Base-by-base conservation (phyloP, 192 early-diverging fungal genomes). In the Endogone sp. region DNA sequence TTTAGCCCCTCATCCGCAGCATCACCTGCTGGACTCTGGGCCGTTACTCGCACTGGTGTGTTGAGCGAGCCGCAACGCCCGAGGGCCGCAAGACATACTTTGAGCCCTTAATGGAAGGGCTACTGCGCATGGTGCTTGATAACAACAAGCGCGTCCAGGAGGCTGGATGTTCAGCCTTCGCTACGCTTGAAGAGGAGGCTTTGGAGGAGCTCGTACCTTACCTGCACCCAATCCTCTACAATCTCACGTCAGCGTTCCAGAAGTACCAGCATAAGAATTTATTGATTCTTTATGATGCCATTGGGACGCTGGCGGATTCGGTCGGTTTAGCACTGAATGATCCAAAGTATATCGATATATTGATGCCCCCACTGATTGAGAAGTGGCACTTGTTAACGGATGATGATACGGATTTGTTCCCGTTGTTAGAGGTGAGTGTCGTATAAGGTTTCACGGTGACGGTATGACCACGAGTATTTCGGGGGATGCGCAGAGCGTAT, bases 21-120 rank as follows among this genome's bases (percentile, higher is more conserved):
- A 99, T 99, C 75, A 92, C 98, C 9, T 99, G 98, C 82, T 99
- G 98, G 98, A 95, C 98, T 29, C 81, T 98, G 59, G 92, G 95
- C 60, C 90, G 98, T 62, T 99, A 97, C 59, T 59, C 72, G 56
- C 29, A 29, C 23, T 78, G 71, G 71, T 61, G 29, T 54, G 74
- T 75, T 27, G 21, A 29, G 31, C 60, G 67, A 3, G 56, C 37
- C 6, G 60, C 64, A 32, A 75, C 30, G 26, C 72, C 72, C 26
- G 76, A 78, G 55, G 68, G 67, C 32, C 76, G 69, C 3, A 73
- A 74, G 49, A 79, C 82, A 54, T 96, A 94, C 75, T 94, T 99
- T 73, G 86, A 91, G 63, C 95, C 97, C 21, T 75, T 95, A 60
- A 82, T 97, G 37, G 86, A 88, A 56, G 89, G 89, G 23, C 82